A percentile compares a stretch with the other conserved stretches of the same genome.
Conservation (phyloP, 257 asterid genomes). For the Linaria vulgaris region DNA sequence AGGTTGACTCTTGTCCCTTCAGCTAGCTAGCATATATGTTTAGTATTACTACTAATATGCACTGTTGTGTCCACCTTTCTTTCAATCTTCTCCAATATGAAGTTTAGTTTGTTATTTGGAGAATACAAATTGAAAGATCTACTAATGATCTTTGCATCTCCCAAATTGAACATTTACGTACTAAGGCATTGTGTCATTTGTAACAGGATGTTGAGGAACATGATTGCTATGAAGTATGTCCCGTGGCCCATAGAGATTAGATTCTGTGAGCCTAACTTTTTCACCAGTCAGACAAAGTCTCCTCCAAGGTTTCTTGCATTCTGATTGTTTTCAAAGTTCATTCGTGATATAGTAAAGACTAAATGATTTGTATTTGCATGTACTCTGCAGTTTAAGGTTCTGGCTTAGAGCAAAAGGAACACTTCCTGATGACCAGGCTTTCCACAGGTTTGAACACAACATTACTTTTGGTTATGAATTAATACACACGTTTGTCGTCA, state of each 20-base stretch:
- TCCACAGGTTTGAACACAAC: constrained; percentile 64
- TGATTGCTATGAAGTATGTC: constrained; percentile 63
- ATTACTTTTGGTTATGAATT: no score
- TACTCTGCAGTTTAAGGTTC: constrained; percentile 69
- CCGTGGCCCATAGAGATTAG: constrained; percentile 97
- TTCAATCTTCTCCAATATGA: no score
- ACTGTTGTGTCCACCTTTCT: no score
- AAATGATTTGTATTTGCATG: constrained; percentile 13
- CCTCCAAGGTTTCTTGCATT: constrained; percentile 75
- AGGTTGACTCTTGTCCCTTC: constrained; percentile 46
- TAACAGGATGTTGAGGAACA: constrained; percentile 81
- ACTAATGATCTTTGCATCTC: no score
- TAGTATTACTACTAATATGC: no score
- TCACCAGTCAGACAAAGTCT: constrained; percentile 65
- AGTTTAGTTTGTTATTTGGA: no score
- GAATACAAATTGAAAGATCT: no score
- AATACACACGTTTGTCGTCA: no score
- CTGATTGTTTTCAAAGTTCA: constrained; percentile 23
- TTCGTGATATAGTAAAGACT: constrained; percentile 15
- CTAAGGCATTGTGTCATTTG: constrained; percentile 23
- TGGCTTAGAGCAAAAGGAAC: constrained; percentile 95
- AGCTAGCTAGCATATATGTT: constrained; percentile 12
- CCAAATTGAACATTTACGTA: no score
- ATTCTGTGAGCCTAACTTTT: constrained; percentile 71
- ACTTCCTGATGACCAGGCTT: constrained; percentile 88